Evolutionary conservation across 495 filamentous ascomycete genomes (phyloP).

Genomic region (Hypoxylon trugodes): DNA sequence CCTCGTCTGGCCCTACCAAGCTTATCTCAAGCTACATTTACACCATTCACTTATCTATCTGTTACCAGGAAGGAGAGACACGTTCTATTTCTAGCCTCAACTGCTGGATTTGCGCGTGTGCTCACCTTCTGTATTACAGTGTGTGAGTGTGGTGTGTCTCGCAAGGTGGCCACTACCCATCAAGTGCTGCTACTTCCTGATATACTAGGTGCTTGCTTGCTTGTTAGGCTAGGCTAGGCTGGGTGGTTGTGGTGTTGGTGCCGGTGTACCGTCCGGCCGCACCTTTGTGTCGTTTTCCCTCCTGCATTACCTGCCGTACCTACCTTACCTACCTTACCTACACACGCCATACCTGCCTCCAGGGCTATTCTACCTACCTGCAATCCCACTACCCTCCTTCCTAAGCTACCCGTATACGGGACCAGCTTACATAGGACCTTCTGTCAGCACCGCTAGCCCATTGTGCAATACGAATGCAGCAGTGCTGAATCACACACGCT

Average conservation of each 20-base stretch:
- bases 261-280: too few relatives aligned
- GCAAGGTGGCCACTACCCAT: background rate
- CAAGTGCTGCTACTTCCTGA: background rate
- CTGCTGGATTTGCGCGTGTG: background rate
- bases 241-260: too few relatives aligned
- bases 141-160: conserved; percentile 8
- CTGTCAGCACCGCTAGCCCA: conserved; percentile 25
- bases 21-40: background rate
- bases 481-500: conserved; percentile 39
- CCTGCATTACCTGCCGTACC: too few relatives aligned
- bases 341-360: too few relatives aligned
- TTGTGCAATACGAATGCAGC: conserved; percentile 38
- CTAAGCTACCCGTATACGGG: conserved; percentile 31
- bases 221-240: background rate
- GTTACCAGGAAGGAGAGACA: background rate
- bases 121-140: background rate
- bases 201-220: too few relatives aligned
- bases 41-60: background rate
- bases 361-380: conserved; percentile 5
- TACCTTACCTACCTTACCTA: too few relatives aligned
- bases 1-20: conserved; percentile 10
- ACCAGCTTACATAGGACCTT: conserved; percentile 28
- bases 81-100: conserved; percentile 8
- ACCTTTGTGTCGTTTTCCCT: too few relatives aligned
- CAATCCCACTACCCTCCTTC: conserved; percentile 2